Conservation (phyloP, 2,329 filamentous ascomycete species). For the Hypoxylon sp. region DNA sequence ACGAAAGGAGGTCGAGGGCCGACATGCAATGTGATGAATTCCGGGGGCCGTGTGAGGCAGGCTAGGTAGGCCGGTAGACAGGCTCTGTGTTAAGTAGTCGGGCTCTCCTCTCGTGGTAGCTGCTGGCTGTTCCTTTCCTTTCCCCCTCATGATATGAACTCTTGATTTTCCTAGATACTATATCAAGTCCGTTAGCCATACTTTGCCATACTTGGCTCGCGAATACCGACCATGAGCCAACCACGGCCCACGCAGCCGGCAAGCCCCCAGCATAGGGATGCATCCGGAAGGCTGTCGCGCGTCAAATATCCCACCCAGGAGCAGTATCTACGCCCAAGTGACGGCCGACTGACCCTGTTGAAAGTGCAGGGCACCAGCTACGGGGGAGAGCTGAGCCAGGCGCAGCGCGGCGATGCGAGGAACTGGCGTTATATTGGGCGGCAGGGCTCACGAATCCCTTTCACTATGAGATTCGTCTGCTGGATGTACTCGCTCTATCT, state of each 20-base stretch:
- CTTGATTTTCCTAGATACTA: neutral
- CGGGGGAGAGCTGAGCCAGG: neutral
- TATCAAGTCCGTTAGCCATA: neutral
- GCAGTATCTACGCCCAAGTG: neutral
- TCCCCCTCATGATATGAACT: neutral
- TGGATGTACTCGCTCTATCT: neutral
- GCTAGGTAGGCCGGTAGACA: too few relatives aligned
- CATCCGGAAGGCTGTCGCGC: neutral
- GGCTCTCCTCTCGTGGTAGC: neutral
- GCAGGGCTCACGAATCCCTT: neutral
- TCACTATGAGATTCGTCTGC: neutral
- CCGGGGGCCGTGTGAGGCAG: neutral
- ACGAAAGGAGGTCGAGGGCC: neutral
- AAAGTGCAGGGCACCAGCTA: neutral
- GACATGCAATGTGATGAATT: neutral
- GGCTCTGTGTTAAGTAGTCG: neutral
- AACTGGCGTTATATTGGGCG: neutral
- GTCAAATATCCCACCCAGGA: neutral
- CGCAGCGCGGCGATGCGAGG: neutral
- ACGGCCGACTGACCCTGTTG: neutral
- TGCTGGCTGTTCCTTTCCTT: neutral
- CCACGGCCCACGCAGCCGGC: neutral
- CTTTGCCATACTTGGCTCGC: neutral
- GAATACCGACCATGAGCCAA: neutral
- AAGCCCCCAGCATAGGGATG: neutral